A percentile compares a stretch with the other conserved stretches of the same genome.
Evolutionary conservation across 305 asterid species (phyloP).

Genomic region (Fraxinus platypoda): DNA sequence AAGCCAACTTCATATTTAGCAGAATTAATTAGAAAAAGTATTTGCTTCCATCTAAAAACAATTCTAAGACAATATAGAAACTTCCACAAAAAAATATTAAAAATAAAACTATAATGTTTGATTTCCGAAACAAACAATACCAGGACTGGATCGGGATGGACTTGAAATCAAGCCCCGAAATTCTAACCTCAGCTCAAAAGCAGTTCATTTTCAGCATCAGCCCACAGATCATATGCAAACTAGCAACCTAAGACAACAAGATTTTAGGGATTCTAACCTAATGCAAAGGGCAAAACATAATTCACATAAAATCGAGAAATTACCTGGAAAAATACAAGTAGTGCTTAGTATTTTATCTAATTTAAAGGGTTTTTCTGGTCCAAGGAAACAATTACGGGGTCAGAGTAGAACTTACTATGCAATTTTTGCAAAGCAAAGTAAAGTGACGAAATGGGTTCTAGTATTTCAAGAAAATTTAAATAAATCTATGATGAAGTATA

Average conservation of each 20-base stretch:
- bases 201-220: constrained; percentile 22
- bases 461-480: not conserved
- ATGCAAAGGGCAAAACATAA: not conserved
- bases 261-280: constrained; percentile 13
- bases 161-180: constrained; percentile 19
- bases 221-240: constrained; percentile 30
- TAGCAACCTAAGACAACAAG: constrained; percentile 13
- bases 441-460: not conserved
- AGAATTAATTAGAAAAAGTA: constrained; percentile 6
- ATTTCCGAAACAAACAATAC: not conserved
- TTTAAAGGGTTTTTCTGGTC: not conserved
- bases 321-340: constrained; percentile 17
- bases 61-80: not conserved
- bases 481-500: not conserved
- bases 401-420: not conserved
- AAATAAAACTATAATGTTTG: not conserved
- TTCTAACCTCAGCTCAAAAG: constrained; percentile 33
- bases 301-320: not conserved
- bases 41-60: constrained; percentile 20
- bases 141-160: constrained; percentile 28
- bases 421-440: not conserved
- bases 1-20: constrained; percentile 25
- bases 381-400: not conserved
- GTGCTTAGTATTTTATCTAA: constrained; percentile 3
- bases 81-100: not conserved